Base-by-base conservation (phyloP, 805 yeast species). In the Metschnikowia corniflorae region DNA sequence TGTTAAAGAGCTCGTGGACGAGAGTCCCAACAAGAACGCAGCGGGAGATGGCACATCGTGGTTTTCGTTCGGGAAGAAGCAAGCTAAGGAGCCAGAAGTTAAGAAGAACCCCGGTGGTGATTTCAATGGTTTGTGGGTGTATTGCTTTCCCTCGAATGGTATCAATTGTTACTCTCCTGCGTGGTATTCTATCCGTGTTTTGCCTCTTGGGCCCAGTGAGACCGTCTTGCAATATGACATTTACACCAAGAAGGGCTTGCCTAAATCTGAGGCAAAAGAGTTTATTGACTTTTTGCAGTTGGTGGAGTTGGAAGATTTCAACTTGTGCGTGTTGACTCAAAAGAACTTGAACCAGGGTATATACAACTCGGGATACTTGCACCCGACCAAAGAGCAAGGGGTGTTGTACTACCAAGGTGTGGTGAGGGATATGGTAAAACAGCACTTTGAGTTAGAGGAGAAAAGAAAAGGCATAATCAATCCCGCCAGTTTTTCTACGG, bases 141-240 rank as follows among this genome's bases (percentile, higher is more conserved):
- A 77, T 55, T 57, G 75, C 42, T 77, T 65, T 64, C 83, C 83
- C 39, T 73, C 69, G 31, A 75, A 75, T 52, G 82, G 82, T 29
- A 57, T 77, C 54, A 77, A 77, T 58, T 77, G 83, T 50, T 77
- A 77, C 51, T 76, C 82, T 0, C 82, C 82, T 48, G 82, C 82
- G 7, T 77, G 80, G 78, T 77, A 77, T 56, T 70, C 79, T 7
- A 77, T 77, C 45, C 63, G 82, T 49, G 82, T 77, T 4, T 60
- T 77, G 41, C 83, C 83, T 21, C 55, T 73, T 14, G 51, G 70
- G 23, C 75, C 81, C 15, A 64, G 66, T 22, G 75, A 69, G 52
- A 77, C 83, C 8, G 61, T 77, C 24, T 63, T 77, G 50, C 81
- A 76, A 50, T 77, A 77, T 49, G 82, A 77, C 51, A 73, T 77